These are phyloP conservation scores for Groenewaldozyma salmanticensis DNA, from an alignment of 805 yeast genomes.

Conservation along the genomic window DNA sequence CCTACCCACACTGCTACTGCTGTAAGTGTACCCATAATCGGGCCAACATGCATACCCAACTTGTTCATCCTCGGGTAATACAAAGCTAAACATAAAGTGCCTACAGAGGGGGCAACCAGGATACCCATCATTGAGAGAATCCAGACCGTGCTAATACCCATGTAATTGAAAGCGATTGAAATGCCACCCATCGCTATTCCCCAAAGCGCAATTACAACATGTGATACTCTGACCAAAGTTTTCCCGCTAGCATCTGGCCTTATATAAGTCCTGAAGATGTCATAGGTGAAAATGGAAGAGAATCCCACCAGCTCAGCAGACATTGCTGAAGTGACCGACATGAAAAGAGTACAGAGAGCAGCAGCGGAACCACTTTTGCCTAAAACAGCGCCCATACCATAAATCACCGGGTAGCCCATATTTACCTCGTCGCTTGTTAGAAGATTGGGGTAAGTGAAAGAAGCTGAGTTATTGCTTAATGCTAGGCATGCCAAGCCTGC, in stretches of 20 bases:
- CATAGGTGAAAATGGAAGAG: slow-evolving; percentile 76
- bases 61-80: slow-evolving; percentile 54
- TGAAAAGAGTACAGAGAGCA: slow-evolving; percentile 64
- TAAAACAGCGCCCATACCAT: slow-evolving; percentile 70
- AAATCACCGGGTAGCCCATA: slow-evolving; percentile 57
- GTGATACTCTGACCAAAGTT: slow-evolving; percentile 58
- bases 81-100: slow-evolving; percentile 63
- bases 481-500: slow-evolving; percentile 77
- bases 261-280: slow-evolving; percentile 69
- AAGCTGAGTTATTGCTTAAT: slow-evolving; percentile 53
- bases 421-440: slow-evolving; percentile 58
- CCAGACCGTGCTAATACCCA: slow-evolving; percentile 77
- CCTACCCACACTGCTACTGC: slow-evolving; percentile 53
- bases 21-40: slow-evolving; percentile 36
- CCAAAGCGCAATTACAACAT: slow-evolving; percentile 50
- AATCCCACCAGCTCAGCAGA: slow-evolving; percentile 86
- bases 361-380: slow-evolving; percentile 87
- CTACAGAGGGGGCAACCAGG: slow-evolving; percentile 75
- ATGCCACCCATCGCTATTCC: slow-evolving; percentile 69
- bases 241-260: slow-evolving; percentile 72
- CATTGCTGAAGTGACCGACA: slow-evolving; percentile 89
- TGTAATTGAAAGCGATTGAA: slow-evolving; percentile 70
- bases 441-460: slow-evolving; percentile 71
- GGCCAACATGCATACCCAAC: slow-evolving; percentile 41
- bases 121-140: slow-evolving; percentile 82